Base-by-base conservation (phyloP, 352 stramenopile species). In the Phytopythium vexans region DNA sequence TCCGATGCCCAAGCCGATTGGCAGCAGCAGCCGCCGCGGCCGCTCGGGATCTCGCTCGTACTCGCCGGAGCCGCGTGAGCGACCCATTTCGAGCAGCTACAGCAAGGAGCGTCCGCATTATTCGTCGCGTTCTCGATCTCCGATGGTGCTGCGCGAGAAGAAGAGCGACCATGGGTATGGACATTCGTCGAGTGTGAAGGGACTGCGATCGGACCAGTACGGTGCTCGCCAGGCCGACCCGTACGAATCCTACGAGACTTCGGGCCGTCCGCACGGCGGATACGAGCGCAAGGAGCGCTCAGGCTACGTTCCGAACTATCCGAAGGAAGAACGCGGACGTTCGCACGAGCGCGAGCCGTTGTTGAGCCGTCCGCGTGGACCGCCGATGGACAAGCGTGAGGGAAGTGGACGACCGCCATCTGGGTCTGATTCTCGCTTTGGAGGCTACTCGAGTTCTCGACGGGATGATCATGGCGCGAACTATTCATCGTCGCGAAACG, bases 121-220 rank as follows among this genome's bases (percentile, higher is more conserved):
- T 46, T 66, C 36, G 14, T 72, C 64, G 6, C 67, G 54, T 37
- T 82, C 69, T 4, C 64, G 51, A 36, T 82, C 70, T 4, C 70
- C 70, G 50, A 38, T 66, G 7, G 51, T 34, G 0, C 38, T 58
- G 14, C 50, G 37, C 42, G 66, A 66, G 27, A 65, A 65, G 44
- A 42, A 56, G 33, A 40, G 36, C 5, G 56, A 41, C 14, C 52
- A 12, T 35, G 32, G 62, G 9, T 37, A 41, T 62, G 64, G 58
- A 6, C 68, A 63, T 38, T 48, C 55, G 3, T 60, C 58, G 1
- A n/a, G n/a, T n/a, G n/a, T n/a, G n/a, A n/a, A n/a, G n/a, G n/a
- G n/a, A n/a, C n/a, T n/a, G n/a, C n/a, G n/a, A n/a, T n/a, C n/a
- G n/a, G n/a, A n/a, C n/a, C n/a, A n/a, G n/a, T n/a, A n/a, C n/a